Evolutionary conservation across 1,284 basidiomycete species (phyloP), one percentile per base, ranked within the genome.

Genomic region (Leccinum subrobustum): DNA sequence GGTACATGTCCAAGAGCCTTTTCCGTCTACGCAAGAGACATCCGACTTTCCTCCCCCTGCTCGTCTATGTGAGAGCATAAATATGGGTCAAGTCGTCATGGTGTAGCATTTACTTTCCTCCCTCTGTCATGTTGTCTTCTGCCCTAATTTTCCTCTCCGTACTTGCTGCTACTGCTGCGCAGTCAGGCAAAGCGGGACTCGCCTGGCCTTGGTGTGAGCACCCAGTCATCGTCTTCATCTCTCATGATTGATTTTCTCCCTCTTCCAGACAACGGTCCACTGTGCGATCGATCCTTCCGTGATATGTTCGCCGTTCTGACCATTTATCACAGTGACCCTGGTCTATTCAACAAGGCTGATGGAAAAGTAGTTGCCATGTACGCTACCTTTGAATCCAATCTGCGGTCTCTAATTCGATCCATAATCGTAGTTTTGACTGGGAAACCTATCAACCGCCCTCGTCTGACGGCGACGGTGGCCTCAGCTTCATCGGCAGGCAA

Each of bases 401-500:
- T 2, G 50, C 18, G 1, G 27, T 51, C 16, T 6, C 35, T 59
- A 8, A 59, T 31, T 12, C 6, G 2, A 37, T 12, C 8, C 18
- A 23, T 16, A 6, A 5, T 42, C 16, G 3, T 31, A 76, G 76
- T 50, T 77, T 72, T 53, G 76, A 78, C 58, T 78, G 65, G 25
- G 76, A 77, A 58, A 78, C 76, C n/a, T 74, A 68, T 51, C 27
- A 53, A 5, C 76, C 77, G 4, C 65, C 70, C 6, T 69, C 75
- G 4, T 64, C 67, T 9, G 72, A 70, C 48, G 76, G 75, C 0
- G 64, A 56, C 1, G 74, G 76, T 1, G 71, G 71, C 6, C 70
- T 77, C 4, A 65, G 61, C 5, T 77, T 78, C 61, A 75, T 79
- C 20, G 76, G 76, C 23, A 79, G 70, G 76, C 77, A 77, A 60